Evolutionary conservation across 805 yeast genomes (phyloP).

Genomic region (Lachancea sp.): DNA sequence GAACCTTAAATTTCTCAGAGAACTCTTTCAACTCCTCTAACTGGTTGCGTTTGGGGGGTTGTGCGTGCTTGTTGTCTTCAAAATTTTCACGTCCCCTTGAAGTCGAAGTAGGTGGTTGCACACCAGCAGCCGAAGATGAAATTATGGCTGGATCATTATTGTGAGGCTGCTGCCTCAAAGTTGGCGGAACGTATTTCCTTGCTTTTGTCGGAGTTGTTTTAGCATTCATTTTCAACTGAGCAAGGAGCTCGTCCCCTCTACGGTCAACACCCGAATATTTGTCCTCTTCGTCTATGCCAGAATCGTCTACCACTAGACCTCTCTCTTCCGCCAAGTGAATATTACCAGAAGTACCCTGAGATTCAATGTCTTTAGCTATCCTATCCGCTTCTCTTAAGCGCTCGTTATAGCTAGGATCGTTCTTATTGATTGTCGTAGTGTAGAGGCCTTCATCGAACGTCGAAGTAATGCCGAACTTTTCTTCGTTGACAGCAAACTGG

Average conservation of each 20-base stretch:
- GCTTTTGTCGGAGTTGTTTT: conserved; percentile 28
- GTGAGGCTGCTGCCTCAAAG: conserved; percentile 32
- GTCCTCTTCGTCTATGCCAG: conserved; percentile 92
- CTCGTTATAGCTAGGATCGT: conserved; percentile 65
- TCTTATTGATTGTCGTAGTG: conserved; percentile 68
- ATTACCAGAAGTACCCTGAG: conserved; percentile 56
- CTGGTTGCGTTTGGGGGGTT: conserved; percentile 30
- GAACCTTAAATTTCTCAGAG: conserved; percentile 74
- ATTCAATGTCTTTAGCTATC: conserved; percentile 79
- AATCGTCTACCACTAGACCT: conserved; percentile 68
- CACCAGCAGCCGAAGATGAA: conserved; percentile 19
- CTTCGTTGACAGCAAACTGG: conserved; percentile 87
- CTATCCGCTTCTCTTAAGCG: conserved; percentile 65
- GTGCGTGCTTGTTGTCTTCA: conserved; percentile 2
- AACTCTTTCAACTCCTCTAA: conserved; percentile 69
- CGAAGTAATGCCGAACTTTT: conserved; percentile 81
- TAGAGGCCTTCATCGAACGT: conserved; percentile 77
- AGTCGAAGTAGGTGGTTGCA: conserved; percentile 1
- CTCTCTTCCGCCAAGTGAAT: conserved; percentile 89
- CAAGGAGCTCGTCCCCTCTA: conserved; percentile 33
- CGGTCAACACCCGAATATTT: conserved; percentile 89
- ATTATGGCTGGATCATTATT: conserved; percentile 33
- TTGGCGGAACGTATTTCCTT: conserved; percentile 32
- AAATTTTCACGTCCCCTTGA: conserved; percentile 1
- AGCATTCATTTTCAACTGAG: conserved; percentile 28